Evolutionary conservation across 148 eudicot genomes (phyloP).

Genomic region (Talinum fruticosum): DNA sequence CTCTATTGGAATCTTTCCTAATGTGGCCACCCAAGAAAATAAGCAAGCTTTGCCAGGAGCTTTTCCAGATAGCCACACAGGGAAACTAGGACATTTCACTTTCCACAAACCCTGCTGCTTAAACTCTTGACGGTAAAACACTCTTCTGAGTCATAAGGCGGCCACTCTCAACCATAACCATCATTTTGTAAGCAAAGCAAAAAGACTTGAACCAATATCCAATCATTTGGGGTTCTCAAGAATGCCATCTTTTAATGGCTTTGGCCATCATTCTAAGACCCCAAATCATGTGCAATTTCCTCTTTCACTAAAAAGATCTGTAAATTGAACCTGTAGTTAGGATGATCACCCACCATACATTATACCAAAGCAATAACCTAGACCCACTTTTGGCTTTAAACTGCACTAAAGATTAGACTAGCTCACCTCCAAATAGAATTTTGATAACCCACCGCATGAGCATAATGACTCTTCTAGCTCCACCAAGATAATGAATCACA

Average conservation of each 20-base stretch:
- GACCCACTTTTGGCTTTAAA: no score
- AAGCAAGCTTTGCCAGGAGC: neutral
- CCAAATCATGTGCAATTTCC: neutral
- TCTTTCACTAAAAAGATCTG: neutral
- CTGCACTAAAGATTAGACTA: neutral
- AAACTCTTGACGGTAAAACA: neutral
- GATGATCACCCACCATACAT: no score
- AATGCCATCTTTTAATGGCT: neutral
- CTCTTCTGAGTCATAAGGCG: neutral
- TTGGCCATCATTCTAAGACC: neutral
- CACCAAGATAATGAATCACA: neutral
- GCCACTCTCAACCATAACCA: neutral
- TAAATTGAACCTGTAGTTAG: neutral
- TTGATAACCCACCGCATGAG: neutral
- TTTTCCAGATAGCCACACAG: neutral
- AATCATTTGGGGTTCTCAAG: neutral
- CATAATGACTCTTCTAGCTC: neutral
- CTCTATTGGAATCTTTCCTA: neutral
- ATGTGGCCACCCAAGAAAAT: neutral
- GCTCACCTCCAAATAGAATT: neutral
- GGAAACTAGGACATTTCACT: neutral
- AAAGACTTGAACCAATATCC: neutral
- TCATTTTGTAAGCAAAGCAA: neutral
- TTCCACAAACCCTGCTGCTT: neutral
- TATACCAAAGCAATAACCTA: no score